Conservation (phyloP, 75 land plant genomes). For the Selaginella tamariscina region DNA sequence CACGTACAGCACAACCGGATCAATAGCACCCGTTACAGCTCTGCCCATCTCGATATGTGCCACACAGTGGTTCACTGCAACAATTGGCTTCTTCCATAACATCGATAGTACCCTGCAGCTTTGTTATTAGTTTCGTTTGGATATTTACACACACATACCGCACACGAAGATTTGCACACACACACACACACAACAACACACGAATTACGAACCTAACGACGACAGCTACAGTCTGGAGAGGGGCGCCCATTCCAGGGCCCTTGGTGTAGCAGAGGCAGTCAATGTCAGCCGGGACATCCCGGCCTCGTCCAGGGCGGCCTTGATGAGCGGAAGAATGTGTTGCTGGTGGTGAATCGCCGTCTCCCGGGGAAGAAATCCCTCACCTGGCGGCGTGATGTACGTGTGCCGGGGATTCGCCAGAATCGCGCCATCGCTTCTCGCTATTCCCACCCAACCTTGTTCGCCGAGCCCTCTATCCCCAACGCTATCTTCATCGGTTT, state of each 20-base stretch:
- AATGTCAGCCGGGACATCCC: constrained; percentile 45
- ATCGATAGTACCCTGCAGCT: constrained; percentile 47
- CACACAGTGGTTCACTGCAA: constrained; percentile 83
- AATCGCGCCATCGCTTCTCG: constrained; percentile 63
- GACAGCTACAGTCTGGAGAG: constrained; percentile 64
- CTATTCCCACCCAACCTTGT: constrained; percentile 92
- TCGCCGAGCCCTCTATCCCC: constrained; percentile 88
- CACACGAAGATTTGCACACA: too few relatives aligned
- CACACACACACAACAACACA: too few relatives aligned
- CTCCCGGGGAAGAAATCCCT: constrained; percentile 91
- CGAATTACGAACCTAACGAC: too few relatives aligned
- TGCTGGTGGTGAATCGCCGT: constrained; percentile 88
- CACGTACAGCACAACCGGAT: constrained; percentile 82
- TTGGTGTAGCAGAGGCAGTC: constrained; percentile 87
- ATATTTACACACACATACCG: too few relatives aligned
- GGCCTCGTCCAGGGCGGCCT: constrained; percentile 35
- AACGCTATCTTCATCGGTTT: constrained; percentile 40
- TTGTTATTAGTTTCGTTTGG: too few relatives aligned
- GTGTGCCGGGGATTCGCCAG: constrained; percentile 92
- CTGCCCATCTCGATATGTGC: constrained; percentile 94
- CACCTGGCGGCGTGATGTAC: constrained; percentile 95
- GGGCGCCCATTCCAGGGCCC: constrained; percentile 94
- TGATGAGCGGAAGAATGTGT: constrained; percentile 64
- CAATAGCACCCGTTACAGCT: constrained; percentile 65
- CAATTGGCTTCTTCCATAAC: constrained; percentile 75